Conservation (phyloP, 2,329 filamentous ascomycete species). For the Neonectria faginata region DNA sequence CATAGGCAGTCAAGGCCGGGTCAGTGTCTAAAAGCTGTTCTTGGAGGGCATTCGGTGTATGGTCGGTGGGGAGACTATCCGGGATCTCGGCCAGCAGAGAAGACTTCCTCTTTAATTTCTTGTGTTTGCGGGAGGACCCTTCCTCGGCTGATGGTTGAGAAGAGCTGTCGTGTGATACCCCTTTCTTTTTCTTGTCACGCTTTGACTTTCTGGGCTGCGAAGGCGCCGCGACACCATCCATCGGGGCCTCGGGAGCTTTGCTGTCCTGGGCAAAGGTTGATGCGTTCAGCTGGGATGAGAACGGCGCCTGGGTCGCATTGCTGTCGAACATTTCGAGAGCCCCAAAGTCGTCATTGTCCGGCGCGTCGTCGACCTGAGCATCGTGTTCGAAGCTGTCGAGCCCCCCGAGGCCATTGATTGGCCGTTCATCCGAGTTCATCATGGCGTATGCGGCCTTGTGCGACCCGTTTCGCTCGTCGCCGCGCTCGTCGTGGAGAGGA, state of each 20-base stretch:
- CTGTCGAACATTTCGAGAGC: constrained; percentile 55
- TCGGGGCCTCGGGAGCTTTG: constrained; percentile 48
- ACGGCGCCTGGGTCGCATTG: constrained; percentile 48
- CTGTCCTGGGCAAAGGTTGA: constrained; percentile 25
- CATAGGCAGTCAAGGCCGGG: constrained; percentile 23
- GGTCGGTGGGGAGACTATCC: constrained; percentile 34
- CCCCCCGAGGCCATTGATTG: constrained; percentile 43
- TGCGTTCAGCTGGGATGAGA: constrained; percentile 45
- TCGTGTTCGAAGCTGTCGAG: constrained; percentile 44
- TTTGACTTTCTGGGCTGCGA: constrained; percentile 45
- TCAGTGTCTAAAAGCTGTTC: constrained; percentile 27
- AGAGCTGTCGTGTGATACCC: constrained; percentile 33
- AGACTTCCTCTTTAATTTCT: constrained; percentile 46
- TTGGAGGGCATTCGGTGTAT: constrained; percentile 22
- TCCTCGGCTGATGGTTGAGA: constrained; percentile 32
- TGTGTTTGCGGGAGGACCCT: constrained; percentile 40
- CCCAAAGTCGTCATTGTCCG: constrained; percentile 48
- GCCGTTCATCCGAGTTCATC: constrained; percentile 40
- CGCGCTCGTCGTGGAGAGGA: constrained; percentile 31
- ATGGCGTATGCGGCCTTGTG: constrained; percentile 30
- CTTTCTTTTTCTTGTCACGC: constrained; percentile 48
- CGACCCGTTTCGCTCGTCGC: constrained; percentile 33
- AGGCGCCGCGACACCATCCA: constrained; percentile 41
- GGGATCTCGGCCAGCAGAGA: constrained; percentile 33
- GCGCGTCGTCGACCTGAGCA: constrained; percentile 37